A percentile compares a stretch with the other conserved stretches of the same genome.
Conservation (phyloP, 1,139 yeast genomes). For the Scheffersomyces segobiensis region DNA sequence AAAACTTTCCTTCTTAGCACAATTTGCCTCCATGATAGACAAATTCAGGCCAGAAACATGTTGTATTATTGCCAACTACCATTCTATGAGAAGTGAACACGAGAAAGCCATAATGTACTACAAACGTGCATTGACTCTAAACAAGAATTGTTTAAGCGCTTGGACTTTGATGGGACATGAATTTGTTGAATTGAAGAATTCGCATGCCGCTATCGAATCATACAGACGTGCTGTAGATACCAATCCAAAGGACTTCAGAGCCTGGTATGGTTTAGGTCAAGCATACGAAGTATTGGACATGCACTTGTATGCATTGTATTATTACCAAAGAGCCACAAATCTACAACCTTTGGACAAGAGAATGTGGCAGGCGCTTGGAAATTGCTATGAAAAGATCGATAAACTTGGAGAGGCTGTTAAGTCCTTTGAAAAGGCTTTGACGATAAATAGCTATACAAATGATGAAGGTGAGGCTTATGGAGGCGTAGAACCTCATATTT, state of each 20-base stretch:
- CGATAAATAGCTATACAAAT: slow-evolving; percentile 40
- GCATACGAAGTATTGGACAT: slow-evolving; percentile 96
- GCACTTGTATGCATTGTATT: slow-evolving; percentile 90
- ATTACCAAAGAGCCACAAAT: slow-evolving; percentile 88
- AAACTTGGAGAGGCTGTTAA: slow-evolving; percentile 66
- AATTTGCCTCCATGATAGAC: slow-evolving; percentile 78
- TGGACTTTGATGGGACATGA: slow-evolving; percentile 99
- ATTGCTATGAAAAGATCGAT: slow-evolving; percentile 80
- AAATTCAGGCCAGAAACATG: slow-evolving; percentile 93
- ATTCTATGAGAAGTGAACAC: slow-evolving; percentile 89
- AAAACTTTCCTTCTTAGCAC: slow-evolving; percentile 84
- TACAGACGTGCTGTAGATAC: slow-evolving; percentile 92
- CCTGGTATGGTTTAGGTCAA: slow-evolving; percentile 98
- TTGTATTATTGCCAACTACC: slow-evolving; percentile 90
- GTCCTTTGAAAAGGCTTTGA: slow-evolving; percentile 56
- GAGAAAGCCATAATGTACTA: slow-evolving; percentile 94
- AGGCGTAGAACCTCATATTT: slow-evolving; percentile 48
- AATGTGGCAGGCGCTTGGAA: slow-evolving; percentile 96
- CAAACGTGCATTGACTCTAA: slow-evolving; percentile 81
- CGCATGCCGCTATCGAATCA: slow-evolving; percentile 96
- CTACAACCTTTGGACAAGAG: slow-evolving; percentile 87
- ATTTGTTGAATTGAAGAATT: slow-evolving; percentile 91
- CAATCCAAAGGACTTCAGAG: slow-evolving; percentile 85
- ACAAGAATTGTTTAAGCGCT: slow-evolving; percentile 81
- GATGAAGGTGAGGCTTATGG: slow-evolving; percentile 16